A percentile compares a stretch with the other conserved stretches of the same genome.
Conservation (phyloP, 257 asterid genomes). For the Ilex asprella region DNA sequence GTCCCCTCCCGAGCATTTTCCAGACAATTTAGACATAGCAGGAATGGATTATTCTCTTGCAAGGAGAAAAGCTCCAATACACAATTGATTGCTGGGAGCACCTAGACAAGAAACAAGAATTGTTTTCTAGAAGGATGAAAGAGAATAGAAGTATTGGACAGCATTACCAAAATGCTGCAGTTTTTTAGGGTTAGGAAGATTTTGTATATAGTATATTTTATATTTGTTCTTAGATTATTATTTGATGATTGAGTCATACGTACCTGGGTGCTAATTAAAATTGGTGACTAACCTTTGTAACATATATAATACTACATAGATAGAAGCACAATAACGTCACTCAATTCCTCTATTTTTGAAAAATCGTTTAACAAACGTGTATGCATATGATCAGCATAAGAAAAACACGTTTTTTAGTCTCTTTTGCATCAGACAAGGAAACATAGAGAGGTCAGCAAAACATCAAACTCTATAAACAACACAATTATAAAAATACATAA, state of each 20-base stretch:
- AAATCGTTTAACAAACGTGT: too few species aligned
- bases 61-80: slow-evolving; percentile 65
- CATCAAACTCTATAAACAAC: too few species aligned
- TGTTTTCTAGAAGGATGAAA: not conserved
- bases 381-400: too few species aligned
- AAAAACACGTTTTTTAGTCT: too few species aligned
- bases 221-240: slow-evolving; percentile 16
- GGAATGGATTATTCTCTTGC: slow-evolving; percentile 89
- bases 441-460: too few species aligned
- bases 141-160: slow-evolving; percentile 19
- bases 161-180: slow-evolving; percentile 43
- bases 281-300: slow-evolving; percentile 8
- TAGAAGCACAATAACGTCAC: too few species aligned
- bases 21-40: slow-evolving; percentile 54
- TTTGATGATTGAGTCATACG: slow-evolving; percentile 16
- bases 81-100: slow-evolving; percentile 31
- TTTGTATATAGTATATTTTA: slow-evolving; percentile 27
- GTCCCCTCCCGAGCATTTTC: slow-evolving; percentile 24
- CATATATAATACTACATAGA: not conserved
- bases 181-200: slow-evolving; percentile 29
- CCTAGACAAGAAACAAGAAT: too few species aligned
- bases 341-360: too few species aligned
- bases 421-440: too few species aligned
- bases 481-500: too few species aligned
- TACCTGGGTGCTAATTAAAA: not conserved